Percentiles rank a stretch among this genome's conserved stretches.
Conservation (phyloP, 2,329 filamentous ascomycete genomes). For the Paracoccidioides lutzii region DNA sequence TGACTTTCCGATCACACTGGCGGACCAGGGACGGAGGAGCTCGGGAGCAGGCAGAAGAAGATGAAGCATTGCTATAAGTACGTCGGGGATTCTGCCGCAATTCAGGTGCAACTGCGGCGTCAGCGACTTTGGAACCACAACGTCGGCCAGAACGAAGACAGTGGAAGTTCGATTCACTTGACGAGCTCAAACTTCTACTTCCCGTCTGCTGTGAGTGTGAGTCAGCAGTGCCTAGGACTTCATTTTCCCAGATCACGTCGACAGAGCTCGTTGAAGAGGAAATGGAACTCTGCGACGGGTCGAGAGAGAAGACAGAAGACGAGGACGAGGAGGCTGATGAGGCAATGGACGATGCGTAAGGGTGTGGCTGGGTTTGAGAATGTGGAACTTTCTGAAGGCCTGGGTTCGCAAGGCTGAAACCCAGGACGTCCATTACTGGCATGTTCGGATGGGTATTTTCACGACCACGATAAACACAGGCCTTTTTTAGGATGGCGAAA, state of each 20-base stretch:
- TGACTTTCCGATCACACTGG: conserved; percentile 82
- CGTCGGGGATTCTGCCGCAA: conserved; percentile 42
- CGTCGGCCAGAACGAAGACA: conserved; percentile 19
- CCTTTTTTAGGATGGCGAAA: background rate
- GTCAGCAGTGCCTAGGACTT: conserved; percentile 11
- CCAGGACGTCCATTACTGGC: conserved; percentile 33
- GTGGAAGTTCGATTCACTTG: conserved; percentile 14
- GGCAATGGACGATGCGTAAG: conserved; percentile 58
- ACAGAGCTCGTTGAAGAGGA: conserved; percentile 54
- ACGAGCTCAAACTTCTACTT: conserved; percentile 15
- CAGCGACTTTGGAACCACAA: conserved; percentile 18
- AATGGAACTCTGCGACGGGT: conserved; percentile 57
- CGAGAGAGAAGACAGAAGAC: conserved; percentile 65
- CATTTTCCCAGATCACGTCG: conserved; percentile 37
- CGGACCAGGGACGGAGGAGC: conserved; percentile 65
- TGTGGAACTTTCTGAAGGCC: conserved; percentile 22
- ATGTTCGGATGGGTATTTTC: conserved; percentile 21
- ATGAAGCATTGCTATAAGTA: conserved; percentile 39
- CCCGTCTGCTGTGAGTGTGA: conserved; percentile 9
- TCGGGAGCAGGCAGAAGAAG: conserved; percentile 43
- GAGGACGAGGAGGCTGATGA: conserved; percentile 65
- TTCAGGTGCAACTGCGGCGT: conserved; percentile 27
- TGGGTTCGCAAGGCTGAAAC: conserved; percentile 29
- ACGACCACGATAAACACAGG: conserved; percentile 1
- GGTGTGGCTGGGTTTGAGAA: conserved; percentile 33